Evolutionary conservation across 2,329 filamentous ascomycete genomes (phyloP), one percentile per base, ranked within the genome.

Genomic region (Aspergillus sp.): DNA sequence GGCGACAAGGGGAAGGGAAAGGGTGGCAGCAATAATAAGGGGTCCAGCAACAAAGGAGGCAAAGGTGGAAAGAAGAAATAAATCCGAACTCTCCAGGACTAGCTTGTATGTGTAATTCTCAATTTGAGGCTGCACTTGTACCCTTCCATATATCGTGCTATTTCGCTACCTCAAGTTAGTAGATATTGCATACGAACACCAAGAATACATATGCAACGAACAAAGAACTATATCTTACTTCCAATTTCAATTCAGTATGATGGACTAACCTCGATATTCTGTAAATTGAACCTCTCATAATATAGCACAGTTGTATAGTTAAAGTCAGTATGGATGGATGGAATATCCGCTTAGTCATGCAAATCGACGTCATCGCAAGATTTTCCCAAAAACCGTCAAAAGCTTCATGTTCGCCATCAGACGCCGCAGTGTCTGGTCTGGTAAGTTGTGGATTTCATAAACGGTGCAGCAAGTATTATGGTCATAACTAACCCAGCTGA

Each of bases 1-100:
- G 67, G 69, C 49, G 68, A 72, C 39, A 68, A 73, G 61, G 73
- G 77, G 17, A 72, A 79, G 31, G 74, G 69, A 53, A 57, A 73
- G 66, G 75, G 75, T 11, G 75, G 76, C 6, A 54, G 63, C 17
- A 53, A 61, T 9, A 75, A 75, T 11, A 57, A 63, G 24, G 55
- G 63, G 57, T 58, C 27, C 17, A 53, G 62, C 9, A 75, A 75
- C 12, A 57, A 63, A 31, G 55, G 63, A 57, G 59, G 70, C 5
- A 77, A 75, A 52, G 68, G 71, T 35, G 73, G 73, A 24, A 79
- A 76, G 70, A 72, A 75, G 67, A 77, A 73, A 65, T 77, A 66
- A 19, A 6, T 11, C 37, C 12, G 7, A 47, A 15, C 24, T 33
- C 15, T 12, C n/a, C 27, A 21, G 24, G 24, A n/a, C 21, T 37